Percentiles rank a stretch among this genome's conserved stretches.
These are phyloP conservation scores for Pythium pyrilobum DNA, from an alignment of 352 stramenopile species.

Conservation along the genomic window DNA sequence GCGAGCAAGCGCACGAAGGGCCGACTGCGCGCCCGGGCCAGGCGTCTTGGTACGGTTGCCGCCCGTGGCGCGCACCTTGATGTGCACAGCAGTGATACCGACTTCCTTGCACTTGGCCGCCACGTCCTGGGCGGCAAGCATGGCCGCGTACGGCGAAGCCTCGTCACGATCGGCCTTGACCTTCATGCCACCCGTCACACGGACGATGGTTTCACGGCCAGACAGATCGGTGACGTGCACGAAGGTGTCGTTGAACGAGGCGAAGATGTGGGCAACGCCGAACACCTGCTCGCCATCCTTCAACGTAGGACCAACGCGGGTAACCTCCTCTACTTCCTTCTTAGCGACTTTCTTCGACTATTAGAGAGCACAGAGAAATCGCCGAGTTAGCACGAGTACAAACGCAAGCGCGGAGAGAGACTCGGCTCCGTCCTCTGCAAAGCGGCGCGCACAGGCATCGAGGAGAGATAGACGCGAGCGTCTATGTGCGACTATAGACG, in stretches of 20 bases:
- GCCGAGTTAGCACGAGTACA: neutral
- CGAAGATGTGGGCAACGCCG: constrained; percentile 99
- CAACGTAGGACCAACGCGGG: constrained; percentile 90
- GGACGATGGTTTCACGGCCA: constrained; percentile 98
- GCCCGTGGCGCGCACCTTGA: constrained; percentile 99
- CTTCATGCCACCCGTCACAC: constrained; percentile 99
- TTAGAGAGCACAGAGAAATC: neutral
- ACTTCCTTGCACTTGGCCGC: constrained; percentile 96
- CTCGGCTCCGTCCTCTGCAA: neutral
- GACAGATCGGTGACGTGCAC: constrained; percentile 99
- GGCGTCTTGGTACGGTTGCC: constrained; percentile 98
- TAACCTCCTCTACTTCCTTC: constrained; percentile 91
- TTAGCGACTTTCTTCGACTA: constrained; percentile 84
- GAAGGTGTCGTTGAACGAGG: constrained; percentile 99
- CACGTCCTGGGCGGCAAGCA: constrained; percentile 99
- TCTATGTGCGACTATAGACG: too few species aligned
- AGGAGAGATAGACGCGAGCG: too few species aligned
- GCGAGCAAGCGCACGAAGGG: constrained; percentile 97
- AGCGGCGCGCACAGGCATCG: too few species aligned
- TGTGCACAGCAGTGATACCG: constrained; percentile 99
- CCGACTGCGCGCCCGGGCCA: constrained; percentile 97
- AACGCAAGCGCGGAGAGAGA: neutral
- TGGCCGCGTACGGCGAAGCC: constrained; percentile 98
- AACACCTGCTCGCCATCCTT: constrained; percentile 99
- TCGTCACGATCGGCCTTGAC: constrained; percentile 99